phyloP scores from a whole-genome alignment of 2,329 filamentous ascomycete genomes.

The Trematosphaeria pertusa region DNA sequence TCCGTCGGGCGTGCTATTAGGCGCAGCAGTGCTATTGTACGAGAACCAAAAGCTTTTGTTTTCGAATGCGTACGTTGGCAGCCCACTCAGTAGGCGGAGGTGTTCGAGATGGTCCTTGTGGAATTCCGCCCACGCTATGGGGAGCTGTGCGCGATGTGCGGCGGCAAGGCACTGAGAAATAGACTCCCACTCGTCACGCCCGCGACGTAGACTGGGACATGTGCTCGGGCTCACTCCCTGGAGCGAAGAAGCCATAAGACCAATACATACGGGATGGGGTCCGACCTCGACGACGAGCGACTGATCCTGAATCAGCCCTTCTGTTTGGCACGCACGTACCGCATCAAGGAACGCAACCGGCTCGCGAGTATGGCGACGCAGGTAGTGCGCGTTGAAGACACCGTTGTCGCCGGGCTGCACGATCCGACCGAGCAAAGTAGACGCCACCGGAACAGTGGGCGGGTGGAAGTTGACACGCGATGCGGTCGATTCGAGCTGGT shows the following conservation, averaged over 20 bases:
- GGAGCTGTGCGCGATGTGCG: slow-evolving; percentile 61
- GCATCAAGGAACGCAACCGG: slow-evolving; percentile 53
- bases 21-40: slow-evolving; percentile 21
- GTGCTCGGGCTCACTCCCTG: background rate
- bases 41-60: slow-evolving; percentile 43
- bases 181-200: slow-evolving; percentile 22
- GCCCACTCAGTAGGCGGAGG: background rate
- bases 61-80: slow-evolving; percentile 45
- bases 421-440: slow-evolving; percentile 8
- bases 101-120: slow-evolving; percentile 43
- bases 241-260: background rate
- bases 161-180: slow-evolving; percentile 56
- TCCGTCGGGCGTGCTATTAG: background rate
- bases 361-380: slow-evolving; percentile 44
- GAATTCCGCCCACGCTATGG: slow-evolving; percentile 67
- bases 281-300: slow-evolving; percentile 7
- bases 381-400: slow-evolving; percentile 6
- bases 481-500: slow-evolving; percentile 41
- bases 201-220: background rate
- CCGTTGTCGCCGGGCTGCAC: slow-evolving; percentile 51
- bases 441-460: slow-evolving; percentile 35
- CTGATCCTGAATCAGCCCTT: background rate
- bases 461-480: slow-evolving; percentile 25
- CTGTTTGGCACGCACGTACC: slow-evolving; percentile 43
- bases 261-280: slow-evolving; percentile 5